phyloP scores from a whole-genome alignment of 2,329 filamentous ascomycete species.

The Orbilia blumenaviensis region DNA sequence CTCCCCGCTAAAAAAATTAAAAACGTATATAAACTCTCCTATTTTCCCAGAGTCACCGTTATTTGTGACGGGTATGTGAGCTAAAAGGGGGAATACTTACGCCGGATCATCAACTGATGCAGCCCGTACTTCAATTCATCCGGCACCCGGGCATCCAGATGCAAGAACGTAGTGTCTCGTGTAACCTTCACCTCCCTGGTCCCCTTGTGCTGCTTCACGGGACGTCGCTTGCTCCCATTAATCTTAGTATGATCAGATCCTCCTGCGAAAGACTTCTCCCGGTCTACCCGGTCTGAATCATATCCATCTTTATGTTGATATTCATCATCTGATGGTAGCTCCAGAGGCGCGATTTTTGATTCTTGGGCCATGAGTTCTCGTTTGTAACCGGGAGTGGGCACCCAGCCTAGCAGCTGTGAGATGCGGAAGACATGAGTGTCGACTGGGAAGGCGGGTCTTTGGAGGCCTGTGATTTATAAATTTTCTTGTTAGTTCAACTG shows the following conservation, averaged over 20 bases:
- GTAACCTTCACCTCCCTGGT: conserved; percentile 29
- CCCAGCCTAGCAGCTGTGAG: conserved; percentile 65
- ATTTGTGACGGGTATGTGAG: neutral
- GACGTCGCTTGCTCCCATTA: conserved; percentile 6
- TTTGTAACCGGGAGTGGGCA: conserved; percentile 59
- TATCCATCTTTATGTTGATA: neutral
- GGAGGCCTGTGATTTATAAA: conserved; percentile 58
- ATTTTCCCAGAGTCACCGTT: neutral
- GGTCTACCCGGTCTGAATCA: conserved; percentile 1
- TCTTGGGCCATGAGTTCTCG: conserved; percentile 26
- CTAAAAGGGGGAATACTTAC: conserved; percentile 38
- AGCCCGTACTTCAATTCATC: conserved; percentile 66
- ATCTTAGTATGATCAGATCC: conserved; percentile 12
- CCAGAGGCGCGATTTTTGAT: conserved; percentile 25
- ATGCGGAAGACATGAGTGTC: conserved; percentile 68
- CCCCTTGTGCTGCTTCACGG: neutral
- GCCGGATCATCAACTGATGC: conserved; percentile 67
- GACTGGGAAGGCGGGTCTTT: conserved; percentile 66
- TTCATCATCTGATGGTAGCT: neutral
- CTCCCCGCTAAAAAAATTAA: neutral
- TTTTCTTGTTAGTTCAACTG: neutral
- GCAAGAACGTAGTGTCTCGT: conserved; percentile 65
- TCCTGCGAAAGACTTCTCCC: neutral
- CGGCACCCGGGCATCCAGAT: conserved; percentile 65
- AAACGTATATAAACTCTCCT: neutral